A percentile compares a stretch with the other conserved stretches of the same genome.
phyloP scores from a whole-genome alignment of 78 protist genomes.

The Bigelowiella natans region DNA sequence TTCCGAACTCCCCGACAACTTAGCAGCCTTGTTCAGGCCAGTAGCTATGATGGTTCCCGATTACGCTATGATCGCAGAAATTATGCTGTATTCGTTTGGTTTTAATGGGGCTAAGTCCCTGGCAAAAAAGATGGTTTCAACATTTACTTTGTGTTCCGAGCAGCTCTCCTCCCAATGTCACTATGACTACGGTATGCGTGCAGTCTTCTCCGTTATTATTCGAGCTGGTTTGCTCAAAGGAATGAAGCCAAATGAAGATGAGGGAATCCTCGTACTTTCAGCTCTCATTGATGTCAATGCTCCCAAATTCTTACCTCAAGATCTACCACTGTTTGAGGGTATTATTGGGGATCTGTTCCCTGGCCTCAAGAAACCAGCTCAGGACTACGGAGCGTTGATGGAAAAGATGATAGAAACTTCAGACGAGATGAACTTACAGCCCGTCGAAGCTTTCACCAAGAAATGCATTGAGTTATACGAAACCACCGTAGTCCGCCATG shows the following conservation, averaged over 20 bases:
- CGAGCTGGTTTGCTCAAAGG: conserved; percentile 71
- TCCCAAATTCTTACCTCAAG: conserved; percentile 66
- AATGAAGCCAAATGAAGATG: conserved; percentile 29
- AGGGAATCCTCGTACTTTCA: conserved; percentile 34
- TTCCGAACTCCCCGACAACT: conserved; percentile 77
- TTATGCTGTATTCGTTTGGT: conserved; percentile 62
- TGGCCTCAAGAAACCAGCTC: conserved; percentile 27
- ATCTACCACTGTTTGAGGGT: conserved; percentile 64
- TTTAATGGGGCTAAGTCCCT: conserved; percentile 32
- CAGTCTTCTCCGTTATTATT: conserved; percentile 70
- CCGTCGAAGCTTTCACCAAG: conserved; percentile 23
- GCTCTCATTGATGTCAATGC: conserved; percentile 60
- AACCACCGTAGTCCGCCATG: conserved; percentile 72
- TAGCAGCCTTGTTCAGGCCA: conserved; percentile 61
- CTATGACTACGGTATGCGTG: conserved; percentile 83
- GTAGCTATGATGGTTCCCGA: conserved; percentile 64
- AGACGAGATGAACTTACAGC: conserved; percentile 10
- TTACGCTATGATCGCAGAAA: conserved; percentile 61
- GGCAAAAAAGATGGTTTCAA: conserved; percentile 45
- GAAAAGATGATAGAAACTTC: not conserved
- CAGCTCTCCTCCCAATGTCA: conserved; percentile 64
- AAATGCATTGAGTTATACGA: conserved; percentile 74
- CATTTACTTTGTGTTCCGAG: conserved; percentile 60
- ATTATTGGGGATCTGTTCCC: conserved; percentile 69
- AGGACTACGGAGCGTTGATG: conserved; percentile 40